phyloP scores from a whole-genome alignment of 2,329 filamentous ascomycete genomes.

The Xylogone sp. region DNA sequence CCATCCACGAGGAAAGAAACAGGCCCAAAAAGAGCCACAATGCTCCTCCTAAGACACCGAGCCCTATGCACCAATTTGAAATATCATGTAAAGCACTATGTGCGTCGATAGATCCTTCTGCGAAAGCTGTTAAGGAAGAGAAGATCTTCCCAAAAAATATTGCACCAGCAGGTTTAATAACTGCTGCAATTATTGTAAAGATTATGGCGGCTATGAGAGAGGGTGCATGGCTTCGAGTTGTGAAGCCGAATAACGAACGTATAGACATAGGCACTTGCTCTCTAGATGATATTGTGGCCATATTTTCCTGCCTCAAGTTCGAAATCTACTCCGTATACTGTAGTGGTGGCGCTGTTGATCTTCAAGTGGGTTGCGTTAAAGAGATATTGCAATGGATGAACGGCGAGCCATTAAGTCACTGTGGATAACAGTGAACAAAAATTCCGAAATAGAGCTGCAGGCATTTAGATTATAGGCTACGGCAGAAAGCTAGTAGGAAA shows the following conservation, averaged over 20 bases:
- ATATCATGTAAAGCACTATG: conserved; percentile 52
- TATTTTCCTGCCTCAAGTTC: too few relatives aligned
- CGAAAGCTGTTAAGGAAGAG: conserved; percentile 64
- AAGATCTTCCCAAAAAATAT: conserved; percentile 75
- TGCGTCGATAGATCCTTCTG: conserved; percentile 46
- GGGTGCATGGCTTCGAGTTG: conserved; percentile 53
- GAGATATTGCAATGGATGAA: too few relatives aligned
- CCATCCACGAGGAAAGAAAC: conserved; percentile 68
- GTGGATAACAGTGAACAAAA: too few relatives aligned
- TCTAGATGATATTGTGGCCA: not conserved
- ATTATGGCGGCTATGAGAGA: conserved; percentile 51
- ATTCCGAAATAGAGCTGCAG: too few relatives aligned
- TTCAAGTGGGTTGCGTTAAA: too few relatives aligned
- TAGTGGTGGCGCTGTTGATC: too few relatives aligned
- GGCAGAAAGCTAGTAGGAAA: not conserved
- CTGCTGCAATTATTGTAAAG: conserved; percentile 56
- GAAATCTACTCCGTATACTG: too few relatives aligned
- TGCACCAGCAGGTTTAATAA: conserved; percentile 61
- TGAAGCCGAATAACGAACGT: conserved; percentile 65
- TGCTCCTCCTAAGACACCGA: conserved; percentile 59
- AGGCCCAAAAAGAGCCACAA: conserved; percentile 65
- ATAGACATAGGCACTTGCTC: not conserved
- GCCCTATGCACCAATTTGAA: conserved; percentile 55
- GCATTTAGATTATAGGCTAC: too few relatives aligned
- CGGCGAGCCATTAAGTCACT: too few relatives aligned